These are phyloP conservation scores for Aspergillus haitiensis DNA, from an alignment of 495 filamentous ascomycete species.

Conservation along the genomic window DNA sequence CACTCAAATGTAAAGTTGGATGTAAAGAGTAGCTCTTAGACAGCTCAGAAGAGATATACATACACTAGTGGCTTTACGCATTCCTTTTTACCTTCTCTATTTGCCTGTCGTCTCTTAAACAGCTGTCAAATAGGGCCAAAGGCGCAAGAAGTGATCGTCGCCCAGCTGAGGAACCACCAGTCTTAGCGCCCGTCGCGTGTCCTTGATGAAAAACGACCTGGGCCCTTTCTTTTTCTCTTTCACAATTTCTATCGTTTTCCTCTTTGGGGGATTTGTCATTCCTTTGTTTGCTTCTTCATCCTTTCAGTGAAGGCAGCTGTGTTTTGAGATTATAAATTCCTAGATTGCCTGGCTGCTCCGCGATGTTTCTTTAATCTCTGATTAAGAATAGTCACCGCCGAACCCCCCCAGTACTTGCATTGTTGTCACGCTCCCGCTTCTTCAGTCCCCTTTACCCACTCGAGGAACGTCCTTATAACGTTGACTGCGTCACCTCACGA, in stretches of 20 bases:
- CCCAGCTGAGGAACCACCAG: constrained; percentile 7
- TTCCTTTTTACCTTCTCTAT: too few relatives aligned
- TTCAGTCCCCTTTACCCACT: neutral
- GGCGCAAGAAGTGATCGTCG: constrained; percentile 14
- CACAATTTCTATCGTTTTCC: neutral
- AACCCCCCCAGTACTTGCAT: constrained; percentile 17
- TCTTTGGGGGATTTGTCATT: constrained; percentile 1
- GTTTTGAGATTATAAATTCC: neutral
- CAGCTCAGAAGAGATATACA: neutral
- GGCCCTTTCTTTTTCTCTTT: constrained; percentile 8
- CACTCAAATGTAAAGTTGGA: neutral
- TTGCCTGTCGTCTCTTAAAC: neutral
- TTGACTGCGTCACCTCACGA: neutral
- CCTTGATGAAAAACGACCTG: constrained; percentile 4
- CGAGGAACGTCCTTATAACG: neutral
- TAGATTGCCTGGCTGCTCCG: constrained; percentile 3
- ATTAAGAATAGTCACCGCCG: constrained; percentile 14
- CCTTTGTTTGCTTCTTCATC: constrained; percentile 1
- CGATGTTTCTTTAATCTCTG: constrained; percentile 20
- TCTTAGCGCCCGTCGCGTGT: constrained; percentile 14
- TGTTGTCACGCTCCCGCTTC: constrained; percentile 12
- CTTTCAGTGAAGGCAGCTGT: neutral
- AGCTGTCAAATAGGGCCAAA: neutral
- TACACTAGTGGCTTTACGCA: too few relatives aligned
- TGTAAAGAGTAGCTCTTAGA: neutral